These are phyloP conservation scores for Aureobasidium uvarum DNA, from an alignment of 2,329 filamentous ascomycete genomes.

Conservation along the genomic window DNA sequence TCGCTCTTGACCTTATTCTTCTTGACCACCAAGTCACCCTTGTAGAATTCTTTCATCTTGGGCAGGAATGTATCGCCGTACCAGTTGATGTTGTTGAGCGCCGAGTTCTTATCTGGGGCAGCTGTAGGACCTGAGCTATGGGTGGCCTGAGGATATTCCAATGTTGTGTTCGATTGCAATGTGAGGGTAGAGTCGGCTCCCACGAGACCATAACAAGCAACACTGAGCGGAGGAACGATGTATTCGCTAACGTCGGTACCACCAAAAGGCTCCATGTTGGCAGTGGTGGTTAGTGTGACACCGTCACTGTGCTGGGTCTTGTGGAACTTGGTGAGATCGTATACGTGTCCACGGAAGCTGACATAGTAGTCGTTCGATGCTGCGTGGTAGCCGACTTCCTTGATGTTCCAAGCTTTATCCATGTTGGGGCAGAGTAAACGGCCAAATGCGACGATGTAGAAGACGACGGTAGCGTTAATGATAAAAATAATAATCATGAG, in stretches of 20 bases:
- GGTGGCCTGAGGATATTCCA: constrained; percentile 46
- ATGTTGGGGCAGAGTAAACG: constrained; percentile 83
- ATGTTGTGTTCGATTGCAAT: constrained; percentile 65
- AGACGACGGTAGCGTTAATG: constrained; percentile 77
- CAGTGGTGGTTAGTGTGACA: constrained; percentile 56
- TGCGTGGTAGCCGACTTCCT: constrained; percentile 68
- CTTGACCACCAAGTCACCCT: constrained; percentile 78
- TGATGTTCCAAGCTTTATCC: constrained; percentile 79
- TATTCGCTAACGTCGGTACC: constrained; percentile 80
- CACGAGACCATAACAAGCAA: constrained; percentile 73
- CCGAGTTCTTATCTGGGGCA: constrained; percentile 56
- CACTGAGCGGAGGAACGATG: constrained; percentile 73
- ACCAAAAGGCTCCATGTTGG: constrained; percentile 72
- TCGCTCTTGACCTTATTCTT: constrained; percentile 59
- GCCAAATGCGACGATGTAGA: constrained; percentile 89
- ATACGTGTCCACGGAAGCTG: constrained; percentile 81
- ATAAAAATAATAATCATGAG: constrained; percentile 77
- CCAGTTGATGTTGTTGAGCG: constrained; percentile 67
- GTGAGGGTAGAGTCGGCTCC: constrained; percentile 52
- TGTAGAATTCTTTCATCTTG: constrained; percentile 78
- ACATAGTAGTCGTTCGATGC: constrained; percentile 81
- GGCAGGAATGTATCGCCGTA: constrained; percentile 73
- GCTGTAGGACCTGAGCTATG: constrained; percentile 68
- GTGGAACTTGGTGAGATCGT: constrained; percentile 90
- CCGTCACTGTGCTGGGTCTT: constrained; percentile 78